A percentile compares a stretch with the other conserved stretches of the same genome.
These are phyloP conservation scores for Diutina scorzettiae DNA, from an alignment of 1,139 yeast genomes.

Conservation along the genomic window DNA sequence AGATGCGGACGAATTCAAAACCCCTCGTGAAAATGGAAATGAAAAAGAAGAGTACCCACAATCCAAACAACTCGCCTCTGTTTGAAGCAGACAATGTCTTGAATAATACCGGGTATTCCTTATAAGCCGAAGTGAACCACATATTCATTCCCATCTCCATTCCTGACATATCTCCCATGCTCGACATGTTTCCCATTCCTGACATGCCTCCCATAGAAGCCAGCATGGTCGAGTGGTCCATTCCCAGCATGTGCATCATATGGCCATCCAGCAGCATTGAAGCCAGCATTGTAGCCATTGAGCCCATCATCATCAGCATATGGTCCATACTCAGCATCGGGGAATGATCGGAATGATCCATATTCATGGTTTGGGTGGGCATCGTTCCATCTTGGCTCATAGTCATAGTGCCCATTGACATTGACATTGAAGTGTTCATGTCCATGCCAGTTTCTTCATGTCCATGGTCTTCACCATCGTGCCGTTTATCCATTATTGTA, in stretches of 20 bases:
- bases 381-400: too few species aligned
- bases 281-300: not conserved
- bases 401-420: too few species aligned
- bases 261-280: not conserved
- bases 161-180: conserved; percentile 2
- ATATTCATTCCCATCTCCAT: conserved; percentile 38
- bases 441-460: not conserved
- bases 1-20: conserved; percentile 43
- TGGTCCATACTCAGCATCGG: not conserved
- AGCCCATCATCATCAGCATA: not conserved
- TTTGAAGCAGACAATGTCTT: conserved; percentile 35
- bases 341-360: too few species aligned
- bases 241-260: not conserved
- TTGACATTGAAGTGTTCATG: too few species aligned
- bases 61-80: conserved; percentile 59
- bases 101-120: conserved; percentile 51
- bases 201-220: not conserved
- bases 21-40: conserved; percentile 49
- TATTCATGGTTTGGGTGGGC: too few species aligned
- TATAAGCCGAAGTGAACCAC: conserved; percentile 39
- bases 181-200: not conserved
- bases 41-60: conserved; percentile 47
- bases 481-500: not conserved
- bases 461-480: not conserved
- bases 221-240: not conserved